Conservation (phyloP, 192 early-diverging fungal genomes). For the Tieghemiomyces parasiticus region DNA sequence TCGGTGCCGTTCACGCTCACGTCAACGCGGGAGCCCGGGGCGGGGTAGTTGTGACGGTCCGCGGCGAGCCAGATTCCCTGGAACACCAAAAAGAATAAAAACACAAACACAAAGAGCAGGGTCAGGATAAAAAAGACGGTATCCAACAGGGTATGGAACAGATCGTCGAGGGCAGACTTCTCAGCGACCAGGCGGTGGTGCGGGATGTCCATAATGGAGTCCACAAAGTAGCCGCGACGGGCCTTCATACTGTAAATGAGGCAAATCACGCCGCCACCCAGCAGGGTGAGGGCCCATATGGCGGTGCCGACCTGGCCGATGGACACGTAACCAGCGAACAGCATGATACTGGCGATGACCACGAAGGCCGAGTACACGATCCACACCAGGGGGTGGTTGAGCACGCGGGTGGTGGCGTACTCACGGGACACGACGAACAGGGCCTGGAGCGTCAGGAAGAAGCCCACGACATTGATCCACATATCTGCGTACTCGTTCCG, state of each 20-base stretch:
- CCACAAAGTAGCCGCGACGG: slow-evolving; percentile 27
- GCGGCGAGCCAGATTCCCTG: slow-evolving; percentile 29
- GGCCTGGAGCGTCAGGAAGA: slow-evolving; percentile 20
- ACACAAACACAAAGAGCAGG: slow-evolving; percentile 20
- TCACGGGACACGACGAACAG: slow-evolving; percentile 31
- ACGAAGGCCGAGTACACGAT: slow-evolving; percentile 22
- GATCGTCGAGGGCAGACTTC: slow-evolving; percentile 16
- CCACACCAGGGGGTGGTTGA: slow-evolving; percentile 27
- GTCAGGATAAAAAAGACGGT: slow-evolving; percentile 21
- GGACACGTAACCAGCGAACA: slow-evolving; percentile 21
- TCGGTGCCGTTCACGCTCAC: slow-evolving; percentile 26
- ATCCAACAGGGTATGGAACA: slow-evolving; percentile 23
- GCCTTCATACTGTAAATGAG: slow-evolving; percentile 26
- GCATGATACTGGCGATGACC: slow-evolving; percentile 17
- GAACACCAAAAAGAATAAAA: slow-evolving; percentile 24
- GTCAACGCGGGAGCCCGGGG: slow-evolving; percentile 22
- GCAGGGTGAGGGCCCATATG: slow-evolving; percentile 23
- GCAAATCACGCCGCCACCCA: slow-evolving; percentile 13
- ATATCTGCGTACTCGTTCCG: slow-evolving; percentile 25
- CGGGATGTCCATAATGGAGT: slow-evolving; percentile 31
- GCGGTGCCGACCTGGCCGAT: slow-evolving; percentile 14
- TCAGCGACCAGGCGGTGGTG: slow-evolving; percentile 25
- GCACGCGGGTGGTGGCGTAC: slow-evolving; percentile 24
- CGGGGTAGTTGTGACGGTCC: slow-evolving; percentile 19
- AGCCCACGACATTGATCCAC: slow-evolving; percentile 26